Conservation (phyloP, 495 filamentous ascomycete genomes). For the Astrothelium subdiscretum region DNA sequence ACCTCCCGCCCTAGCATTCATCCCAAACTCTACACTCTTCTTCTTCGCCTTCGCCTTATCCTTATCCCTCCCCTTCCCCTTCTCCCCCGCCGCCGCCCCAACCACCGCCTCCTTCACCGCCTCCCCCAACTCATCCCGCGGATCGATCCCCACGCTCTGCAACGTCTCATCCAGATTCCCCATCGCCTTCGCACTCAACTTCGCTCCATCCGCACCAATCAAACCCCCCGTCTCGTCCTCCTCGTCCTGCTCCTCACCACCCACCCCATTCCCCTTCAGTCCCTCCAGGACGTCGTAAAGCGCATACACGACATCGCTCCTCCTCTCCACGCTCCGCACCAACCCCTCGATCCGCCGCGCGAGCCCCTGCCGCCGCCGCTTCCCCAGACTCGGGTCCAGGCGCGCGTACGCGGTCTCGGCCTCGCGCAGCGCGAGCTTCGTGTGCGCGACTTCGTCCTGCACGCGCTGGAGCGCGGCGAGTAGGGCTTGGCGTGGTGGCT, state of each 20-base stretch:
- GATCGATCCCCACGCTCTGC: slow-evolving; percentile 14
- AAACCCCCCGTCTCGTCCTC: slow-evolving; percentile 16
- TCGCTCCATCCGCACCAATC: slow-evolving; percentile 9
- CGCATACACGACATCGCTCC: slow-evolving; percentile 79
- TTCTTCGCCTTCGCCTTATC: not conserved
- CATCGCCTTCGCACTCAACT: not conserved
- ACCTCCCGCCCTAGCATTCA: slow-evolving; percentile 3
- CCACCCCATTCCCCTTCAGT: slow-evolving; percentile 42
- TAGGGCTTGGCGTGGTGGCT: slow-evolving; percentile 62
- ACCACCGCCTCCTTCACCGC: not conserved
- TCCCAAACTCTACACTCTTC: not conserved
- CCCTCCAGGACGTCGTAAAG: slow-evolving; percentile 86
- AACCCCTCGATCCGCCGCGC: slow-evolving; percentile 53
- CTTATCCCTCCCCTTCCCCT: slow-evolving; percentile 3
- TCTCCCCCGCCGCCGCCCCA: not conserved
- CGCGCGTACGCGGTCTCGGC: slow-evolving; percentile 52
- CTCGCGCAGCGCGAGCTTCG: slow-evolving; percentile 53
- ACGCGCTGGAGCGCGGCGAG: slow-evolving; percentile 69
- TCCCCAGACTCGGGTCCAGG: slow-evolving; percentile 56
- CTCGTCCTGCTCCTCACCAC: slow-evolving; percentile 13
- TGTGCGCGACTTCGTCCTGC: slow-evolving; percentile 70
- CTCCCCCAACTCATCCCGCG: slow-evolving; percentile 2
- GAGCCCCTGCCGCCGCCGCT: slow-evolving; percentile 54
- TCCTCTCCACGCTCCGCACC: slow-evolving; percentile 55
- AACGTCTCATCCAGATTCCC: slow-evolving; percentile 4